Evolutionary conservation across 192 early-diverging fungal species (phyloP), one percentile per base, ranked within the genome.

Genomic region (Physocladia obscura): DNA sequence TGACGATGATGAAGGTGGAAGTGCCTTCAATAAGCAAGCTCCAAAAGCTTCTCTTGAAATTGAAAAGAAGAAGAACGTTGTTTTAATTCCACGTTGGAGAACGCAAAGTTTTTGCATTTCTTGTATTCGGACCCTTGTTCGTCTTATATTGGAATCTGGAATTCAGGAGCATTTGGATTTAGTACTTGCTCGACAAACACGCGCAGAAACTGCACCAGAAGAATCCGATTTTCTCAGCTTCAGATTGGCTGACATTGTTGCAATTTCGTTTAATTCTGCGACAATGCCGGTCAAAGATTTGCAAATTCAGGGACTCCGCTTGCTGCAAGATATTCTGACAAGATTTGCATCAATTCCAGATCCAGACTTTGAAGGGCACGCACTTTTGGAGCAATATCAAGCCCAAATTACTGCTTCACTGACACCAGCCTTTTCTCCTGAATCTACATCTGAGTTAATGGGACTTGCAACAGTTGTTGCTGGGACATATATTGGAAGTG

Each of bases 371-470:
- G 89, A 89, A 17, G 95, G 88, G 39, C 87, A 90, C 49, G 81
- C 89, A 0, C 73, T 98, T 0, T 80, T 99, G 54, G 91, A 90
- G 60, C 94, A 97, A 59, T 97, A 96, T 76, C 91, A 94, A 44
- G 79, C 95, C 0, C 96, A 98, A 73, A 91, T 99, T 49, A 89
- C 84, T 30, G 89, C 97, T 1, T 93, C 96, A 2, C 82, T 99
- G 40, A 91, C 92, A 17, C 92, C 97, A 1, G 90, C 89, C 4
- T 93, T 95, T 62, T 81, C 84, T 3, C 71, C 84, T 0, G 91
- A 95, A 57, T 84, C 89, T 3, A 84, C 88, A 0, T 88, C 92
- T 22, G 88, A 92, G 54, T 82, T 93, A 27, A 81, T 87, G 1
- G 87, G 87, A 50, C 69, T 86, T n/a, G 94, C 91, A 34, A 91